Evolutionary conservation across 1,284 basidiomycete species (phyloP).

Genomic region (Ganoderma multipileum): DNA sequence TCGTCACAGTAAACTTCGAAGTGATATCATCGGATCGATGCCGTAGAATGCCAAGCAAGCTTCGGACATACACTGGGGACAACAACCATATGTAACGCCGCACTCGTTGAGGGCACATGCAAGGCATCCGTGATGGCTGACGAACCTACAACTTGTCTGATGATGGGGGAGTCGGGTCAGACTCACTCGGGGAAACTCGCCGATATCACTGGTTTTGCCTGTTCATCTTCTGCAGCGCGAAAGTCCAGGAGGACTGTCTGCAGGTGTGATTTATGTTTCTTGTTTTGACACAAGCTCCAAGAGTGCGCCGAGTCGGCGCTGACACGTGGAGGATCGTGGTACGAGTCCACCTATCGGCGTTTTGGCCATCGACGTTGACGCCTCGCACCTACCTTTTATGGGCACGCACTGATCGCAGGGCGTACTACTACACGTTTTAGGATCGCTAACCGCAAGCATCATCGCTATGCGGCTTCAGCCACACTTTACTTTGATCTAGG

Average conservation of each 20-base stretch:
- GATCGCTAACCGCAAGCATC: not conserved
- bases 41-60: not conserved
- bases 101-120: not conserved
- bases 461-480: not conserved
- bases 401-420: not conserved
- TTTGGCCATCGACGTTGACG: not conserved
- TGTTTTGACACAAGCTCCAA: not conserved
- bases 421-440: not conserved
- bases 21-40: too few relatives aligned
- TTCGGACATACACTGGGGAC: not conserved
- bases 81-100: not conserved
- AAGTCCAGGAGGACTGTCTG: not conserved
- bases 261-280: not conserved
- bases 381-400: not conserved
- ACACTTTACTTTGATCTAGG: not conserved
- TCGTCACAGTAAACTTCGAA: too few relatives aligned
- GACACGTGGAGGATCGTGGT: not conserved
- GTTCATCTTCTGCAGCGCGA: not conserved
- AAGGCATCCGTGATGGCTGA: not conserved
- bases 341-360: not conserved
- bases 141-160: not conserved
- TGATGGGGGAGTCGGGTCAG: not conserved
- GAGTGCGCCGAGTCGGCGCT: not conserved
- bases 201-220: too few relatives aligned
- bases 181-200: not conserved